phyloP scores from a whole-genome alignment of 495 filamentous ascomycete genomes.

The Poronia punctata region DNA sequence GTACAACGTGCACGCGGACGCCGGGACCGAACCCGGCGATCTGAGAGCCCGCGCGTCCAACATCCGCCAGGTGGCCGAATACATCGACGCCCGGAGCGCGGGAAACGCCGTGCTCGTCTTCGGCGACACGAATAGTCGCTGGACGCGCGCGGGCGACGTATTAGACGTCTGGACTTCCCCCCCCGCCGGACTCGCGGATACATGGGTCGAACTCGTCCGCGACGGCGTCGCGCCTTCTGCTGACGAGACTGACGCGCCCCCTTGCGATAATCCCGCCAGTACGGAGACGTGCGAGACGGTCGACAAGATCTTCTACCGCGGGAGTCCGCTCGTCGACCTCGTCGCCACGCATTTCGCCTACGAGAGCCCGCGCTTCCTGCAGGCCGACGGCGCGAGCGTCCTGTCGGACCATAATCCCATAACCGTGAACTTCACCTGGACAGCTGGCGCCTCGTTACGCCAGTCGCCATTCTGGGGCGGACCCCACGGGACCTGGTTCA shows the following conservation, averaged over 20 bases:
- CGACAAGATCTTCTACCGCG: conserved; percentile 57
- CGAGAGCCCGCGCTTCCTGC: conserved; percentile 42
- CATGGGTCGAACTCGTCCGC: conserved; percentile 45
- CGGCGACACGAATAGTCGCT: conserved; percentile 55
- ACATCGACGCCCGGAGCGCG: conserved; percentile 43
- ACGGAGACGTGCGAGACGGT: conserved; percentile 51
- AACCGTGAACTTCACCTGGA: conserved; percentile 47
- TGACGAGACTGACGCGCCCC: conserved; percentile 26
- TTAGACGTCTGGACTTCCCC: conserved; percentile 39
- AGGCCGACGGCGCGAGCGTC: conserved; percentile 42
- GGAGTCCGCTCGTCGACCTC: conserved; percentile 38
- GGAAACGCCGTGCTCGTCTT: conserved; percentile 54
- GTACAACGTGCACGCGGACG: conserved; percentile 59
- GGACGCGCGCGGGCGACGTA: conserved; percentile 45
- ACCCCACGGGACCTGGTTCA: conserved; percentile 49
- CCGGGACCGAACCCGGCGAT: conserved; percentile 46
- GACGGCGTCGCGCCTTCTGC: conserved; percentile 36
- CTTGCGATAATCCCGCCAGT: conserved; percentile 45
- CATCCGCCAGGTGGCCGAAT: conserved; percentile 47
- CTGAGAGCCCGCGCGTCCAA: conserved; percentile 45
- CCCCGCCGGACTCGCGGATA: conserved; percentile 40
- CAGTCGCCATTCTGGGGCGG: conserved; percentile 48
- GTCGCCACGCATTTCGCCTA: conserved; percentile 41
- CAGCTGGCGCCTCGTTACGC: conserved; percentile 29
- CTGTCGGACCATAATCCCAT: conserved; percentile 59